Base-by-base conservation (phyloP, 345 rosid species). In the Tarenaya hassleriana region DNA sequence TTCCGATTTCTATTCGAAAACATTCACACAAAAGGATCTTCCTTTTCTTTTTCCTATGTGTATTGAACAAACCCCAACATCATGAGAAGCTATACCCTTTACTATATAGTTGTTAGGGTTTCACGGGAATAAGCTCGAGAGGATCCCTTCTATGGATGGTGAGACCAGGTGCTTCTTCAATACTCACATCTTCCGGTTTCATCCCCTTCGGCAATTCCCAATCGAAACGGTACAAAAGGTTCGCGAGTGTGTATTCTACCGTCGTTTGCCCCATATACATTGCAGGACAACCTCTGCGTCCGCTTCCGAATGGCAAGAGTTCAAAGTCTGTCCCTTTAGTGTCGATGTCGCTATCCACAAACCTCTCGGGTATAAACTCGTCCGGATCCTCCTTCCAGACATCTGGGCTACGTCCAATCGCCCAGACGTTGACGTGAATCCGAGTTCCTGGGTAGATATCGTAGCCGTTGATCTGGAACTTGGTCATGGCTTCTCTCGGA, bases 241-340 rank as follows among this genome's bases (percentile, higher is more conserved):
- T 69, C 13, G 77, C 72, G 6, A 69, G 69, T 7, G 63, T 34
- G 10, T 55, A 12, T 62, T 73, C 70, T 16, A 48, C 20, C 12
- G 21, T 17, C 10, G 20, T 17, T 8, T 38, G 5, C 8, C 50
- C 77, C 64, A 58, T 52, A 7, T 15, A 48, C 0, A 48, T 35
- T 3, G 49, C 74, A 0, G 74, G 77, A 18, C 77, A 69, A 8
- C 17, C 54, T 49, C 75, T 71, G 40, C 75, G 52, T 0, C 79
- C 79, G 7, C 55, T 62, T 5, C 76, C 79, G 32, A 74, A 74
- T 1, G 79, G 43, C n/a, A 74, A 20, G 16, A 55, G 21, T 55
- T 70, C 68, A 7, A 67, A 70, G 41, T 69, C 7, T 7, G 56
- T 50, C 45, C 77, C 77, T 38, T 51, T 73, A 7, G 34, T 56